These are phyloP conservation scores for Colletotrichum sublineola DNA, from an alignment of 2,329 filamentous ascomycete genomes.

Conservation along the genomic window DNA sequence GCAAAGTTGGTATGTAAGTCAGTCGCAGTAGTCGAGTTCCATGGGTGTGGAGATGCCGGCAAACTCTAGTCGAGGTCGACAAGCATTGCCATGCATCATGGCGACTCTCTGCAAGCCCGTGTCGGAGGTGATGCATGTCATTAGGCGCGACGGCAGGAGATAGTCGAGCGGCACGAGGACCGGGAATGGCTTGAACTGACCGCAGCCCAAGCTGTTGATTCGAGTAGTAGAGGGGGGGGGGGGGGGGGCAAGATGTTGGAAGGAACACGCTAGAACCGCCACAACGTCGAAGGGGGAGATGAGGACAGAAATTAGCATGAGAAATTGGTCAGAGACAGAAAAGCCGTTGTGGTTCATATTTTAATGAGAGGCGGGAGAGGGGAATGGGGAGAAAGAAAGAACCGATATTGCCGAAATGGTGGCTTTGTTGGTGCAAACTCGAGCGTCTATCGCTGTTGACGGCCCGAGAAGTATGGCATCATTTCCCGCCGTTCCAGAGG, in stretches of 20 bases:
- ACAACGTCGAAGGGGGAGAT: background rate
- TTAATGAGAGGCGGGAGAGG: background rate
- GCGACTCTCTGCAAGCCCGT: slow-evolving; percentile 12
- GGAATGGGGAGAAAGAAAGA: background rate
- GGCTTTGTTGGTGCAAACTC: slow-evolving; percentile 14
- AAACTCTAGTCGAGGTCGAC: slow-evolving; percentile 24
- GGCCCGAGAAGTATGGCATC: slow-evolving; percentile 23
- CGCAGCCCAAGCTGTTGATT: background rate
- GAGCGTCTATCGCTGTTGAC: background rate
- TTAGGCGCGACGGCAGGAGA: background rate
- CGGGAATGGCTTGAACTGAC: background rate
- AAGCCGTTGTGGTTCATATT: slow-evolving; percentile 1
- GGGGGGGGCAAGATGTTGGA: background rate
- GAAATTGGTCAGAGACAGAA: slow-evolving; percentile 1
- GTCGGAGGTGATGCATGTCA: slow-evolving; percentile 14
- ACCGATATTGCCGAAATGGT: background rate
- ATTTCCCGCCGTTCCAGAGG: slow-evolving; percentile 12
- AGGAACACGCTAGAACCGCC: slow-evolving; percentile 33
- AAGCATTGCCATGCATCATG: slow-evolving; percentile 19
- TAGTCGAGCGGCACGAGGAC: background rate
- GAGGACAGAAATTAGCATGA: background rate
- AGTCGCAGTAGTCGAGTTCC: slow-evolving; percentile 32
- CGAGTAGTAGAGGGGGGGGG: background rate
- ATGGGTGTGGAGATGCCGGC: slow-evolving; percentile 6
- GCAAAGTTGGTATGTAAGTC: slow-evolving; percentile 37